Evolutionary conservation across 257 asterid species (phyloP).

Genomic region (Hygrophila difformis): DNA sequence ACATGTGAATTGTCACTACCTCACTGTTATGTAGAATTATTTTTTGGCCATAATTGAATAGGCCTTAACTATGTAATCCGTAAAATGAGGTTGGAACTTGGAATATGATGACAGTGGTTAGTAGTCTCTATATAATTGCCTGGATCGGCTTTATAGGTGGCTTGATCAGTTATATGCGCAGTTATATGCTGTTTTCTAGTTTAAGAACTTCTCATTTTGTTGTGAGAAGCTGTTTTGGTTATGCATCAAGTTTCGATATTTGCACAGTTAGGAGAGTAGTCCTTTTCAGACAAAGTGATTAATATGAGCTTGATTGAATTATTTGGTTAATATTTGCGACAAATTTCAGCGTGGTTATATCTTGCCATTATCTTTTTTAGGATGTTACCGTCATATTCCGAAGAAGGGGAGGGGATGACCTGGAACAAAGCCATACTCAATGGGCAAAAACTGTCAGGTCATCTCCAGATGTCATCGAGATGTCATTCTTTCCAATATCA

Average conservation of each 20-base stretch:
- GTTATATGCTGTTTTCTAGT: not conserved
- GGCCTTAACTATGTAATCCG: slow-evolving; percentile 2
- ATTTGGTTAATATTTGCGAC: too few species aligned
- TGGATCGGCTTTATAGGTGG: not conserved
- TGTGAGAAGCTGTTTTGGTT: not conserved
- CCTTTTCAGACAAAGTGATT: not conserved
- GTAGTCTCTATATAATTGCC: not conserved
- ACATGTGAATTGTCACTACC: too few species aligned
- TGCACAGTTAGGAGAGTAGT: not conserved
- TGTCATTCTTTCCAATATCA: slow-evolving; percentile 60
- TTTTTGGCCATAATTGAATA: not conserved
- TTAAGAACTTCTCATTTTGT: not conserved
- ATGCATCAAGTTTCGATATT: not conserved
- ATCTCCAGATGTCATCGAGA: slow-evolving; percentile 81
- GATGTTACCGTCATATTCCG: slow-evolving; percentile 77
- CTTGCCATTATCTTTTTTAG: slow-evolving; percentile 31
- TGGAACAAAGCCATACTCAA: slow-evolving; percentile 69
- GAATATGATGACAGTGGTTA: not conserved
- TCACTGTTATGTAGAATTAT: too few species aligned
- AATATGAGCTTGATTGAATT: too few species aligned
- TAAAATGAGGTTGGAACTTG: not conserved
- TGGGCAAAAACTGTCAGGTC: slow-evolving; percentile 67
- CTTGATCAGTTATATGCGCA: slow-evolving; percentile 1
- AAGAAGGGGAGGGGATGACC: slow-evolving; percentile 89
- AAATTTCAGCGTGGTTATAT: not conserved